Conservation (phyloP, 1,284 basidiomycete species). For the Psilocybe mexicana region DNA sequence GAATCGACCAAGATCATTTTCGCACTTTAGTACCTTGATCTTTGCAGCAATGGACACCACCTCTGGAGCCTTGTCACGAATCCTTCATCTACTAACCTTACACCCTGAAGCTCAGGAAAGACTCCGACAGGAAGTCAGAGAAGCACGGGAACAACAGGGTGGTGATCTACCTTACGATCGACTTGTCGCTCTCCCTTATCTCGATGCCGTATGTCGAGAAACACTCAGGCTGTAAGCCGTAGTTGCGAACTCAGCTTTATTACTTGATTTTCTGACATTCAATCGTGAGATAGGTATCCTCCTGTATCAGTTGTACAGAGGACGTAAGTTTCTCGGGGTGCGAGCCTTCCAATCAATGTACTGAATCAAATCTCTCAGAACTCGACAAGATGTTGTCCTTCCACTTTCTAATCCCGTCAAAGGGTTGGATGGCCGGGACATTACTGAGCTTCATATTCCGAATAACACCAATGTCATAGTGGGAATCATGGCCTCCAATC, state of each 20-base stretch:
- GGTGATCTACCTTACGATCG: slow-evolving; percentile 34
- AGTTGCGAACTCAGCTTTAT: too few relatives aligned
- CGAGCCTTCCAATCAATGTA: neutral
- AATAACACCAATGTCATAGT: slow-evolving; percentile 33
- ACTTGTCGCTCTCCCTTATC: slow-evolving; percentile 36
- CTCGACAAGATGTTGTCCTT: slow-evolving; percentile 24
- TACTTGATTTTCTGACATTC: neutral
- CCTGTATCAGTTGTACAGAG: slow-evolving; percentile 17
- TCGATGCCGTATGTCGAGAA: slow-evolving; percentile 44
- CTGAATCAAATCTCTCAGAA: slow-evolving; percentile 7
- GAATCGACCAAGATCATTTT: neutral
- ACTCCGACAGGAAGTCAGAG: slow-evolving; percentile 36
- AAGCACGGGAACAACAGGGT: slow-evolving; percentile 21
- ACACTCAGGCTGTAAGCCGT: slow-evolving; percentile 39
- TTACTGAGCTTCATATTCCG: slow-evolving; percentile 24
- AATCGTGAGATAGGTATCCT: slow-evolving; percentile 17
- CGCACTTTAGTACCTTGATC: slow-evolving; percentile 36
- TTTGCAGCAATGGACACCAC: slow-evolving; percentile 50
- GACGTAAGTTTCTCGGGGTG: slow-evolving; percentile 13
- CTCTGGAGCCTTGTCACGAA: slow-evolving; percentile 39
- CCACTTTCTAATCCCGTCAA: slow-evolving; percentile 26
- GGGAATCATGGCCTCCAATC: slow-evolving; percentile 38
- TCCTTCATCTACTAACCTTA: slow-evolving; percentile 35
- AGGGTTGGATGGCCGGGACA: slow-evolving; percentile 21
- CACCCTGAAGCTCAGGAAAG: slow-evolving; percentile 38